Evolutionary conservation across 768 basidiomycete genomes (phyloP).

Genomic region (Tulasnella sp.): DNA sequence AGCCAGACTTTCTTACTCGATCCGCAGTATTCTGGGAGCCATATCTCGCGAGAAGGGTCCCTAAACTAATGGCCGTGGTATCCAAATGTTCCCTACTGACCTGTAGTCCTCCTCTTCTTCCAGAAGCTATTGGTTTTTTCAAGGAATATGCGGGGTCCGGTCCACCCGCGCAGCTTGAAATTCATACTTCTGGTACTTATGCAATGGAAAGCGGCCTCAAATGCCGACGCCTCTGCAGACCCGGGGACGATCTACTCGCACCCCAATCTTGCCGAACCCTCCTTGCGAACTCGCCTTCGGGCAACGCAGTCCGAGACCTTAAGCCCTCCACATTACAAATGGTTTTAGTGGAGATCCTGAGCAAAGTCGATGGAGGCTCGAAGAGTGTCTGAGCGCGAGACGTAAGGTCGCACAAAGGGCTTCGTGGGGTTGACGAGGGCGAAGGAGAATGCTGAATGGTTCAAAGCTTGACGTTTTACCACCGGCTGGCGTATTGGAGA

Average conservation of each 20-base stretch:
- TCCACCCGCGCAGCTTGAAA: too few species aligned
- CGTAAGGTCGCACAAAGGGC: slow-evolving; percentile 60
- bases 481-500: background rate
- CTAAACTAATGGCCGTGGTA: too few species aligned
- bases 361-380: slow-evolving; percentile 63
- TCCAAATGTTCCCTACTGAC: too few species aligned
- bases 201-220: too few species aligned
- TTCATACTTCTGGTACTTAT: too few species aligned
- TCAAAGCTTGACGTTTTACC: slow-evolving; percentile 42
- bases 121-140: too few species aligned
- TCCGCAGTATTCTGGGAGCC: too few species aligned
- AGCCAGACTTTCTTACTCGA: too few species aligned
- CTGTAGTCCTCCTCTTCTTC: too few species aligned
- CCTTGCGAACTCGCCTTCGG: slow-evolving; percentile 43
- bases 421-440: slow-evolving; percentile 72
- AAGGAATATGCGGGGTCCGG: too few species aligned
- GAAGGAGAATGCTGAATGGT: slow-evolving; percentile 74
- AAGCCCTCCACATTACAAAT: slow-evolving; percentile 36
- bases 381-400: slow-evolving; percentile 80
- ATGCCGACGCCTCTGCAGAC: background rate
- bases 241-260: slow-evolving; percentile 83
- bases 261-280: slow-evolving; percentile 64
- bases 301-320: background rate
- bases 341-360: slow-evolving; percentile 32
- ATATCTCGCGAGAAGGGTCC: too few species aligned